phyloP scores from a whole-genome alignment of 2,329 filamentous ascomycete genomes.

The Stagonosporopsis chrysanthemi region DNA sequence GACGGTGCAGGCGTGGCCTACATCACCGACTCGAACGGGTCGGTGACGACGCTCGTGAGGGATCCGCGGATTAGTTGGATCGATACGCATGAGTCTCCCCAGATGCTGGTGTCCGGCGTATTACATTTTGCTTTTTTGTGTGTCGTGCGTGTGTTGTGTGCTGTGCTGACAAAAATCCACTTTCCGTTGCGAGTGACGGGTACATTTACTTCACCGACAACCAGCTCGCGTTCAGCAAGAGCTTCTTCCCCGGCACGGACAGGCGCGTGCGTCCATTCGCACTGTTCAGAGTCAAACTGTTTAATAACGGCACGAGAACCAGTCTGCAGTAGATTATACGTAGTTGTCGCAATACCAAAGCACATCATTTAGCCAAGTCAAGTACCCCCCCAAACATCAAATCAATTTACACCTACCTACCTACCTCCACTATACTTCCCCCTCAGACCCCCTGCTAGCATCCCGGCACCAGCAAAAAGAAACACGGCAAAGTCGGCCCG shows the following conservation, averaged over 20 bases:
- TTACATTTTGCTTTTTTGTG: too few relatives aligned
- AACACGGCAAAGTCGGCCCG: too few relatives aligned
- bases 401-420: too few relatives aligned
- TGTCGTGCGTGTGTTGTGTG: too few relatives aligned
- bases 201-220: constrained; percentile 64
- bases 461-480: too few relatives aligned
- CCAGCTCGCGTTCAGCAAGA: constrained; percentile 52
- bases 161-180: constrained; percentile 11
- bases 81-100: constrained; percentile 52
- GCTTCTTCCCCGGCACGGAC: constrained; percentile 54
- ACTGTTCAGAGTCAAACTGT: constrained; percentile 53
- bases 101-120: too few relatives aligned
- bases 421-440: too few relatives aligned
- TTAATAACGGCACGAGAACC: constrained; percentile 53
- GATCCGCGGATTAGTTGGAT: constrained; percentile 60
- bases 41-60: constrained; percentile 53
- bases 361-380: too few relatives aligned
- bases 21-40: constrained; percentile 62
- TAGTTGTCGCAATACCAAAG: too few relatives aligned
- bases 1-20: constrained; percentile 59
- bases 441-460: too few relatives aligned
- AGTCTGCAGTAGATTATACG: constrained; percentile 12
- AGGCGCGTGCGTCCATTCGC: constrained; percentile 54
- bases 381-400: too few relatives aligned
- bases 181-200: constrained; percentile 54